These are phyloP conservation scores for Suillus hirtellus DNA, from an alignment of 768 basidiomycete genomes.

Conservation along the genomic window DNA sequence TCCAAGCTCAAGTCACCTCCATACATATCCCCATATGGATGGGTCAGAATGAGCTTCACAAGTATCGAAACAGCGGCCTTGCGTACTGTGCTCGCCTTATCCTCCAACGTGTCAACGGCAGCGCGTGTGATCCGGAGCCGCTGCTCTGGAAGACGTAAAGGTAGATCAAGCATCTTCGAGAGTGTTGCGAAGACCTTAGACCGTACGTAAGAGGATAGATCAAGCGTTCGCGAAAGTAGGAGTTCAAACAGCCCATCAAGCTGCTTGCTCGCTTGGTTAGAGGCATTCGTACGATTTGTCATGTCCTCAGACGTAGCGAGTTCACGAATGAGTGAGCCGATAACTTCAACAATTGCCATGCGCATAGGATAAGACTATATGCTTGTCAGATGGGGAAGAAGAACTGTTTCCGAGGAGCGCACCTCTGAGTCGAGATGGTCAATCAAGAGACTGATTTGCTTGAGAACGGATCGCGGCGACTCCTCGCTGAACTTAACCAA, in stretches of 20 bases:
- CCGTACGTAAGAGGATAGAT: constrained; percentile 88
- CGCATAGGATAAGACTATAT: constrained; percentile 92
- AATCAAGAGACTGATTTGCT: constrained; percentile 85
- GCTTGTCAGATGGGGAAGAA: neutral
- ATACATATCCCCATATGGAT: constrained; percentile 84
- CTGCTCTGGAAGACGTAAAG: constrained; percentile 83
- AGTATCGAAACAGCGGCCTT: constrained; percentile 79
- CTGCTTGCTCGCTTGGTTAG: constrained; percentile 57
- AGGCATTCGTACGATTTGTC: constrained; percentile 39
- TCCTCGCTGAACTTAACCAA: constrained; percentile 79
- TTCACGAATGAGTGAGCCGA: constrained; percentile 83
- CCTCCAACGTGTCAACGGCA: constrained; percentile 81
- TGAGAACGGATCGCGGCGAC: constrained; percentile 76
- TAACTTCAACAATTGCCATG: constrained; percentile 88
- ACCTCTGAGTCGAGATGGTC: constrained; percentile 93
- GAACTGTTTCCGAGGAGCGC: constrained; percentile 14
- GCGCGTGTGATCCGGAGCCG: constrained; percentile 71
- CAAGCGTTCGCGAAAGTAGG: constrained; percentile 84
- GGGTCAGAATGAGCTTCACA: constrained; percentile 74
- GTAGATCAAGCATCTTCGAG: constrained; percentile 73
- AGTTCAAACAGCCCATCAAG: constrained; percentile 80
- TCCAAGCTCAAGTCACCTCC: constrained; percentile 75
- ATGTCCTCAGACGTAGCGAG: constrained; percentile 58
- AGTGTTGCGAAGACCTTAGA: constrained; percentile 82
- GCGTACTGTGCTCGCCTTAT: constrained; percentile 88